Conservation (phyloP, 2,329 filamentous ascomycete species). For the Pseudogymnoascus sp. region DNA sequence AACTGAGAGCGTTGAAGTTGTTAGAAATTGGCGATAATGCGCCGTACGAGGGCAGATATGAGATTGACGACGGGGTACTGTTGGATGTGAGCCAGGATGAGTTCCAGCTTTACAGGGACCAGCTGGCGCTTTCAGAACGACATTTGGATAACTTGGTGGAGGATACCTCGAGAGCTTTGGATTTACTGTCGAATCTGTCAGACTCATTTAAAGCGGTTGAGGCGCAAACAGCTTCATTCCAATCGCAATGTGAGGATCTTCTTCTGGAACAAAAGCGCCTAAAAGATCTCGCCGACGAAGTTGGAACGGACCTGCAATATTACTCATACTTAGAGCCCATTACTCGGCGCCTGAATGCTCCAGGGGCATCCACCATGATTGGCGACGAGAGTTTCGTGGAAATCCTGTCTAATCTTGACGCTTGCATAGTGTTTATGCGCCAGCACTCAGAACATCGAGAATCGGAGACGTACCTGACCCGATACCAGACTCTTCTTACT, state of each 20-base stretch:
- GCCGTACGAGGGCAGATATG: constrained; percentile 53
- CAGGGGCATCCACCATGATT: constrained; percentile 79
- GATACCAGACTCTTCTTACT: constrained; percentile 74
- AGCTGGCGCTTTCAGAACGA: constrained; percentile 70
- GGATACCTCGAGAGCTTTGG: constrained; percentile 69
- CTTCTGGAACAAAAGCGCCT: constrained; percentile 75
- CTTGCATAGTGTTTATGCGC: constrained; percentile 89
- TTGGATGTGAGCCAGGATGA: constrained; percentile 77
- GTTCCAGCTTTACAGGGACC: constrained; percentile 77
- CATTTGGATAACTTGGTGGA: constrained; percentile 74
- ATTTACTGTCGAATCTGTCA: constrained; percentile 70
- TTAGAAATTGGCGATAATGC: constrained; percentile 39
- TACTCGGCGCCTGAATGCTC: constrained; percentile 83
- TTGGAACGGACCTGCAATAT: constrained; percentile 86
- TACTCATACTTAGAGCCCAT: constrained; percentile 91
- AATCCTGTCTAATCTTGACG: constrained; percentile 79
- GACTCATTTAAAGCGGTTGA: constrained; percentile 84
- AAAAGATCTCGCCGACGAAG: constrained; percentile 70
- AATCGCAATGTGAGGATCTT: constrained; percentile 83
- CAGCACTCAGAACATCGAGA: constrained; percentile 79
- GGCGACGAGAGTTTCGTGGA: constrained; percentile 79
- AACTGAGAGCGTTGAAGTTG: constrained; percentile 18
- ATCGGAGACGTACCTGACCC: constrained; percentile 76
- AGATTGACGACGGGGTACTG: constrained; percentile 56
- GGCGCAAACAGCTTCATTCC: constrained; percentile 85